phyloP scores from a whole-genome alignment of 2,329 filamentous ascomycete genomes.

The Phialemoniopsis sp. region DNA sequence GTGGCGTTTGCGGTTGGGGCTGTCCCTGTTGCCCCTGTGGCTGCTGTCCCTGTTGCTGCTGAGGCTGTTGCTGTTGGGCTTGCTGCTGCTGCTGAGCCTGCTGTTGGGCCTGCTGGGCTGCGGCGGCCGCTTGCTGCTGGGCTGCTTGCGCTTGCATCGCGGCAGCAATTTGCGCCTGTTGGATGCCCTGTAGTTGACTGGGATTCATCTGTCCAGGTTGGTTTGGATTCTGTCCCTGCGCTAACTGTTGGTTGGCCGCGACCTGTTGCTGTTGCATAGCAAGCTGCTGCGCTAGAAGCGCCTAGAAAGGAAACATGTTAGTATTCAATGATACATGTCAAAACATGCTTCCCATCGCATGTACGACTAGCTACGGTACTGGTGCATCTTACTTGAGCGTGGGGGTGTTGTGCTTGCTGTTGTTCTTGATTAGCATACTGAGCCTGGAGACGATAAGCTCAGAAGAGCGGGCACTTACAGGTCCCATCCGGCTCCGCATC shows the following conservation, averaged over 20 bases:
- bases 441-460: constrained; percentile 12
- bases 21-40: constrained; percentile 6
- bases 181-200: constrained; percentile 41
- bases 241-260: constrained; percentile 35
- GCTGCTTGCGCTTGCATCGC: constrained; percentile 12
- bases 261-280: constrained; percentile 39
- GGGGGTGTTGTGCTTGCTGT: constrained; percentile 10
- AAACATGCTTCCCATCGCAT: no score
- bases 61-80: constrained; percentile 9
- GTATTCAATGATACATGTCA: not conserved
- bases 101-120: constrained; percentile 18
- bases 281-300: constrained; percentile 41
- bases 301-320: constrained; percentile 19
- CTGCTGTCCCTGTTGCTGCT: constrained; percentile 4
- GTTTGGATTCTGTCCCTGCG: constrained; percentile 36
- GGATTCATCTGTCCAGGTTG: constrained; percentile 45
- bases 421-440: constrained; percentile 17
- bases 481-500: constrained; percentile 14
- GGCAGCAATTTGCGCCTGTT: constrained; percentile 34
- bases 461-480: constrained; percentile 5
- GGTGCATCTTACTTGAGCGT: constrained; percentile 13
- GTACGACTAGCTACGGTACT: no score
- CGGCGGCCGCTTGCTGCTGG: constrained; percentile 23
- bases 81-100: constrained; percentile 15
- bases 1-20: constrained; percentile 16